Percentiles rank a stretch among this genome's conserved stretches.
Evolutionary conservation across 495 filamentous ascomycete genomes (phyloP).

Genomic region (Astrothelium macrocarpum): DNA sequence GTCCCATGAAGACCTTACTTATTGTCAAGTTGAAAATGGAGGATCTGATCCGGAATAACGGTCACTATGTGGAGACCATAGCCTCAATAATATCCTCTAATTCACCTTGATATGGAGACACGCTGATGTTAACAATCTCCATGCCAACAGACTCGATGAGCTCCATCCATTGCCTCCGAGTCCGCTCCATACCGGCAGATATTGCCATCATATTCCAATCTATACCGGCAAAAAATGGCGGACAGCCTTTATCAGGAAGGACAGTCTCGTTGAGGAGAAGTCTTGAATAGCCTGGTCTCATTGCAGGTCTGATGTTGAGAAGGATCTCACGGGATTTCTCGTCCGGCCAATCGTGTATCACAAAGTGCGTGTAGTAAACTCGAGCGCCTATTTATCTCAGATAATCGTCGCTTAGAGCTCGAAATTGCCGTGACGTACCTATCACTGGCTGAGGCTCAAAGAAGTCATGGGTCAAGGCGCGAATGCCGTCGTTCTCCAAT

Average conservation of each 20-base stretch:
- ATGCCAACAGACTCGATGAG: constrained; percentile 11
- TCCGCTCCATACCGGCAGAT: constrained; percentile 12
- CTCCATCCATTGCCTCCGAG: constrained; percentile 10
- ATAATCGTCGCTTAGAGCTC: background rate
- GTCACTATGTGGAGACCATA: background rate
- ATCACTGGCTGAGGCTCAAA: constrained; percentile 15
- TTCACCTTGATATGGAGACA: background rate
- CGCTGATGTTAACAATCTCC: constrained; percentile 8
- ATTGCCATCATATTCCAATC: constrained; percentile 12
- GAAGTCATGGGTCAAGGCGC: constrained; percentile 13
- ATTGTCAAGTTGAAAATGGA: constrained; percentile 7
- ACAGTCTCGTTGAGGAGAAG: constrained; percentile 16
- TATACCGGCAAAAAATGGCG: background rate
- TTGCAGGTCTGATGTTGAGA: constrained; percentile 9
- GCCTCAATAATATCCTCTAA: background rate
- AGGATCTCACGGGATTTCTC: constrained; percentile 14
- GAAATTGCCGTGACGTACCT: background rate
- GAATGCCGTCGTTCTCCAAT: constrained; percentile 2
- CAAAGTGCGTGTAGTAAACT: constrained; percentile 11
- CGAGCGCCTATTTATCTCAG: constrained; percentile 10
- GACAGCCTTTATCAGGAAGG: constrained; percentile 9
- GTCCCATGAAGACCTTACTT: no score
- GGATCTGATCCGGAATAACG: background rate
- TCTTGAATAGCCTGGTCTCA: constrained; percentile 18
- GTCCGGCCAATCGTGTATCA: constrained; percentile 22